Conservation (phyloP, 2,329 filamentous ascomycete genomes). For the Graphilbum sp. region DNA sequence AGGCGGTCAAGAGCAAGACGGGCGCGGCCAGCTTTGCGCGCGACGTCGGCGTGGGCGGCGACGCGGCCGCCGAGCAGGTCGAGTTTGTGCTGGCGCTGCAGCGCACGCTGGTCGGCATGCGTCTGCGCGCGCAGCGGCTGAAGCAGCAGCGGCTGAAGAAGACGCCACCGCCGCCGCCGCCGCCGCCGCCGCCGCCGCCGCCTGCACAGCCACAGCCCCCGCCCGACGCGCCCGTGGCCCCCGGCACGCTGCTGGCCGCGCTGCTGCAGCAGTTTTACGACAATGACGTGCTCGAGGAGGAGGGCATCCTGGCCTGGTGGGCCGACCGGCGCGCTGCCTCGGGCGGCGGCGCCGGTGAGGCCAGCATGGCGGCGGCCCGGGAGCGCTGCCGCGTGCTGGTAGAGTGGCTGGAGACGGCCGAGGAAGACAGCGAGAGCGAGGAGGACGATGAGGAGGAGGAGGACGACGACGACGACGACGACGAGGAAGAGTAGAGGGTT, state of each 20-base stretch:
- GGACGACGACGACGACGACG: conserved; percentile 2
- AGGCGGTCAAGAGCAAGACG: conserved; percentile 36
- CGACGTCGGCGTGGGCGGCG: conserved; percentile 33
- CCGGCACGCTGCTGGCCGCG: conserved; percentile 54
- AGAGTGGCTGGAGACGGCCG: conserved; percentile 67
- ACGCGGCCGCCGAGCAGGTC: conserved; percentile 54
- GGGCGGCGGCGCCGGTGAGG: conserved; percentile 16
- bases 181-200: conserved; percentile 28
- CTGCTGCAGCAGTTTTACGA: conserved; percentile 74
- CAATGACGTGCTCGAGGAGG: conserved; percentile 72
- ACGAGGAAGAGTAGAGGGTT: not conserved
- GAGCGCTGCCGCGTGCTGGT: conserved; percentile 64
- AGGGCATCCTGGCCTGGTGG: conserved; percentile 85
- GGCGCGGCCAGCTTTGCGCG: conserved; percentile 28
- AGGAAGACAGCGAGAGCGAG: conserved; percentile 53
- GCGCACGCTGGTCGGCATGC: conserved; percentile 51
- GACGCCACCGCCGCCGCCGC: not conserved
- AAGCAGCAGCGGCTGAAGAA: not conserved
- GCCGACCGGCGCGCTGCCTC: conserved; percentile 50
- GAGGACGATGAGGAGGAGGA: conserved; percentile 31
- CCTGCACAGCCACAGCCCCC: not conserved
- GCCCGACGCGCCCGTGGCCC: conserved; percentile 25
- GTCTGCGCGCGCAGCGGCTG: conserved; percentile 4
- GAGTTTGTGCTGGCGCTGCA: conserved; percentile 76
- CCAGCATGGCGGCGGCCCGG: conserved; percentile 47